These are phyloP conservation scores for Sclerotinia borealis DNA, from an alignment of 2,329 filamentous ascomycete species.

Conservation along the genomic window DNA sequence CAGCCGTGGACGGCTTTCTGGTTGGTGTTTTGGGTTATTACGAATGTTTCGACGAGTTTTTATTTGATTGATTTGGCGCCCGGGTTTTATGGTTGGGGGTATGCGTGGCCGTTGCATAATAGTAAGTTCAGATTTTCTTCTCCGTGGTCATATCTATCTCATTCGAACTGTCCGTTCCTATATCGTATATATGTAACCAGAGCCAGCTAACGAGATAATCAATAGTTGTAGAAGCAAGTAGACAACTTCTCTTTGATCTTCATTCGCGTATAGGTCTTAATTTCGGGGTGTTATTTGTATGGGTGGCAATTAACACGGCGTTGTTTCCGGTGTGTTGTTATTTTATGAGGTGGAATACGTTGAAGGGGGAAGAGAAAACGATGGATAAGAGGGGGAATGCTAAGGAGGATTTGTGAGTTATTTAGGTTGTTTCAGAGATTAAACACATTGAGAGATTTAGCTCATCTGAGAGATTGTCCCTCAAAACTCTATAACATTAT, in stretches of 20 bases:
- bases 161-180: too few species aligned
- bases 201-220: conserved; percentile 10
- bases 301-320: conserved; percentile 46
- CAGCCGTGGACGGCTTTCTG: conserved; percentile 35
- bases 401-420: neutral
- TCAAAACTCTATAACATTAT: too few species aligned
- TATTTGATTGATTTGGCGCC: conserved; percentile 54
- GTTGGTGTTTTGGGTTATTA: conserved; percentile 37
- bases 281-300: conserved; percentile 54
- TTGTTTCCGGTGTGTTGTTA: conserved; percentile 47
- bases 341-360: conserved; percentile 39
- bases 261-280: conserved; percentile 53
- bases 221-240: conserved; percentile 48
- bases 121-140: conserved; percentile 36
- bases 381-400: neutral
- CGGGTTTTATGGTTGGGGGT: conserved; percentile 54
- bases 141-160: neutral
- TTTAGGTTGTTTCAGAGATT: too few species aligned
- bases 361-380: conserved; percentile 19
- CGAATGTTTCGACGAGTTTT: conserved; percentile 55
- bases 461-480: too few species aligned
- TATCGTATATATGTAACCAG: too few species aligned
- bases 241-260: conserved; percentile 55
- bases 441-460: too few species aligned
- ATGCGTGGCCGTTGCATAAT: conserved; percentile 58